Percentiles rank a stretch among this genome's conserved stretches.
These are phyloP conservation scores for Hyphopichia khmerensis DNA, from an alignment of 1,139 yeast genomes.

Conservation along the genomic window DNA sequence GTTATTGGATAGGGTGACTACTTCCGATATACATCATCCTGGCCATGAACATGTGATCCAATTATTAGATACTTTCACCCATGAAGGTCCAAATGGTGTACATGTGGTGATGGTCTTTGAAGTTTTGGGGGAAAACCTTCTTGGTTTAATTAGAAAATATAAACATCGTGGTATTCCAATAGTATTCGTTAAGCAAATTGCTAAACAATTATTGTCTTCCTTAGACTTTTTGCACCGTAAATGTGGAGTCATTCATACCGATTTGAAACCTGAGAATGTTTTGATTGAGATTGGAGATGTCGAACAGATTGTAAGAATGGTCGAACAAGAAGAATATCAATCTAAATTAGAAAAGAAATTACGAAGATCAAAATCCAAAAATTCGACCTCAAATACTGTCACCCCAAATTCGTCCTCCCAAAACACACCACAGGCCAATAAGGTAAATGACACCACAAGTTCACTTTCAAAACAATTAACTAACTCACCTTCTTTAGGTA, in stretches of 20 bases:
- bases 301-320: conserved; percentile 59
- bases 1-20: conserved; percentile 50
- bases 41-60: conserved; percentile 67
- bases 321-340: conserved; percentile 54
- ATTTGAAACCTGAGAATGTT: conserved; percentile 88
- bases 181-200: conserved; percentile 73
- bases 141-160: conserved; percentile 67
- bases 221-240: conserved; percentile 78
- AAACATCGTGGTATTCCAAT: conserved; percentile 75
- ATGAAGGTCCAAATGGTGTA: conserved; percentile 71
- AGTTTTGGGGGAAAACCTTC: conserved; percentile 77
- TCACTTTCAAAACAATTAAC: conserved; percentile 7
- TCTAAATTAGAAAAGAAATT: conserved; percentile 39
- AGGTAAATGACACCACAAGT: conserved; percentile 5
- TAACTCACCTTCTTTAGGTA: conserved; percentile 40
- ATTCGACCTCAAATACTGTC: conserved; percentile 8
- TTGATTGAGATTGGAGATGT: conserved; percentile 77
- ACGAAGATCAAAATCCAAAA: conserved; percentile 25
- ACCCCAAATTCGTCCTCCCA: conserved; percentile 8
- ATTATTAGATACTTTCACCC: conserved; percentile 64
- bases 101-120: conserved; percentile 89
- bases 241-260: conserved; percentile 92
- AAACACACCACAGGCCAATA: conserved; percentile 10
- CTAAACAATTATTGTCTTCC: conserved; percentile 73
- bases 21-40: conserved; percentile 54